Conservation (phyloP, 768 basidiomycete species). For the Phaeolepiota aurea region DNA sequence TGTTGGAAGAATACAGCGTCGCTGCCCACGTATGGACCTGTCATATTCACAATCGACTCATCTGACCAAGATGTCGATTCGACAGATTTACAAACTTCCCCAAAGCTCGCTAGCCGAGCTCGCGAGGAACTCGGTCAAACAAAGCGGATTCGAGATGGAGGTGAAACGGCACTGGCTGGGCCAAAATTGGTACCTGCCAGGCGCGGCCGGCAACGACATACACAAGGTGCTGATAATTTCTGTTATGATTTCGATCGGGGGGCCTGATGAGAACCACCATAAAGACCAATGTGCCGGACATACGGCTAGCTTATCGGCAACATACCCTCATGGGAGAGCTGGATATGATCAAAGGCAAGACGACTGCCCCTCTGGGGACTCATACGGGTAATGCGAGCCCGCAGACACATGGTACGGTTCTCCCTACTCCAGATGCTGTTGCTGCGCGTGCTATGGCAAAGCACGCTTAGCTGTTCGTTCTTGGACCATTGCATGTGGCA, state of each 20-base stretch:
- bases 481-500: too few relatives aligned
- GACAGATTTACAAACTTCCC: conserved; percentile 90
- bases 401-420: conserved; percentile 12
- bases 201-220: conserved; percentile 91
- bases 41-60: not conserved
- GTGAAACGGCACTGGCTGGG: conserved; percentile 95
- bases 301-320: conserved; percentile 85
- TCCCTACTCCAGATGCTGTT: conserved; percentile 24
- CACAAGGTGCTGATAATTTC: conserved; percentile 75
- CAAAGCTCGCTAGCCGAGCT: conserved; percentile 93
- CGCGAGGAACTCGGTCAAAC: conserved; percentile 94
- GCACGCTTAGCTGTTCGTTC: too few relatives aligned
- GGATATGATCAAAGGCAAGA: conserved; percentile 44
- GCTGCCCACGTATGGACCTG: conserved; percentile 75
- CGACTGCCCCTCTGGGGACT: not conserved
- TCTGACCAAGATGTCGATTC: not conserved
- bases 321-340: conserved; percentile 85
- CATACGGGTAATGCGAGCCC: conserved; percentile 6
- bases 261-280: too few relatives aligned
- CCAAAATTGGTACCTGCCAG: conserved; percentile 87
- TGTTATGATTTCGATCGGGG: too few relatives aligned
- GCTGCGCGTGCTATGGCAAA: conserved; percentile 29
- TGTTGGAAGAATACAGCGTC: conserved; percentile 95
- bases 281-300: conserved; percentile 97
- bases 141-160: conserved; percentile 98